These are phyloP conservation scores for Linnemannia hyalina DNA, from an alignment of 192 early-diverging fungal genomes.

Conservation along the genomic window DNA sequence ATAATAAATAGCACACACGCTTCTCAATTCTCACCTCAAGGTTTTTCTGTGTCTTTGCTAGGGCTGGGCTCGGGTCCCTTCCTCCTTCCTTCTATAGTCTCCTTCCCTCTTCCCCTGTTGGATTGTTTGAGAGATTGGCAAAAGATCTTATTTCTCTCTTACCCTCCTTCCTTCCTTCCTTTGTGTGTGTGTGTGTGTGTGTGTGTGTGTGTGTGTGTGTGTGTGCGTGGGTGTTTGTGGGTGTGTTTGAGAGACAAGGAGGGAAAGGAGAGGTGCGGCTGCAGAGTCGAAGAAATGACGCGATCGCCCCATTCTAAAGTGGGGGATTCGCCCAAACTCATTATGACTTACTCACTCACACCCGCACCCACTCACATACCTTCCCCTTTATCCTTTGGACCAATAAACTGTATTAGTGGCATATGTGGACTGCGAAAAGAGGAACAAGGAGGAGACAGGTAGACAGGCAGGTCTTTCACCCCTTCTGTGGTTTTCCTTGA, in stretches of 20 bases:
- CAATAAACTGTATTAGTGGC: too few species aligned
- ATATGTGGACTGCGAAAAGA: too few species aligned
- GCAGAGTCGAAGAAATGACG: slow-evolving; percentile 28
- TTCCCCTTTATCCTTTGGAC: too few species aligned
- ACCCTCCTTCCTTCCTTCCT: too few species aligned
- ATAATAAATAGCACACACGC: too few species aligned
- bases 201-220: too few species aligned
- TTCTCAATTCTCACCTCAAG: background rate
- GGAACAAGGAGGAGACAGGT: too few species aligned
- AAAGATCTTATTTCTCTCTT: background rate
- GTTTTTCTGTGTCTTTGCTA: background rate
- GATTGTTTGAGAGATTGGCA: slow-evolving; percentile 1
- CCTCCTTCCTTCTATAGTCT: background rate
- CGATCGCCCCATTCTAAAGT: slow-evolving; percentile 13
- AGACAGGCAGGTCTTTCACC: too few species aligned
- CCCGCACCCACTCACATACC: background rate
- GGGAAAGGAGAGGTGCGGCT: background rate
- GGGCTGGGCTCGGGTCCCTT: background rate
- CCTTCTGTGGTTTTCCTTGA: too few species aligned
- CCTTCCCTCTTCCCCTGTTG: background rate
- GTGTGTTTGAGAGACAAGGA: background rate
- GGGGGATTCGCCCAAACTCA: background rate
- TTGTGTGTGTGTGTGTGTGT: too few species aligned
- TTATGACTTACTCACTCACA: background rate
- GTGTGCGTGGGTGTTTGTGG: too few species aligned